Base-by-base conservation (phyloP, 441 rosid genomes). In the Rhodomyrtus psidioides region DNA sequence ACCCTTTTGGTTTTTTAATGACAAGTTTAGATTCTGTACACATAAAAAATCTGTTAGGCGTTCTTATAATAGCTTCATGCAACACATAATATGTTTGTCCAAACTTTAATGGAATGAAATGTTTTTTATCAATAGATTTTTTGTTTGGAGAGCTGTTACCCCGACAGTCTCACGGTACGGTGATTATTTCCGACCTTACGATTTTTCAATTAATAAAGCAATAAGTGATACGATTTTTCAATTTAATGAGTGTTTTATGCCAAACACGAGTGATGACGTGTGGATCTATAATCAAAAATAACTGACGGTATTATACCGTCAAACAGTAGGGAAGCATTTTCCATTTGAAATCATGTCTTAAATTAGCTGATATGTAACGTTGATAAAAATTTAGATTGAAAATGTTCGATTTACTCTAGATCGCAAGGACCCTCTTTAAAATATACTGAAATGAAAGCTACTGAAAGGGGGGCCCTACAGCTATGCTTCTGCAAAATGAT, bases 401-500 rank as follows among this genome's bases (percentile, higher is more conserved):
- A 34, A 19, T 2, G n/a, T 21, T 21, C n/a, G 2, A 70, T 70
- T 34, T 34, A 17, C 76, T 34, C 76, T 9, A 54, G 24, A 34
- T 13, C 39, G 3, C 42, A 30, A 65, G 12, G 1, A 34, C 26
- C 46, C 46, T 30, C 13, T 34, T 9, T 39, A 34, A 70, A 34
- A 23, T 70, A 39, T 21, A 39, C n/a, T 10, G 79, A 13, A 39
- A 39, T 39, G 49, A 39, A 70, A 70, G n/a, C 49, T 19, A 53
- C 53, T 53, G 49, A 15, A 15, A 15, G 26, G 83, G 44, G 75
- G 34, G 34, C 34, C 88, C 86, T 76, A 86, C 89, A 46, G 46
- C 55, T 10, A 55, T 13, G 30, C 42, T 26, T 84, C 55, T 56
- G 83, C 76, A 83, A 84, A 85, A 84, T 92, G 93, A 84, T 92